Evolutionary conservation across 148 eudicot species (phyloP).

Genomic region (Linanthus parryae): DNA sequence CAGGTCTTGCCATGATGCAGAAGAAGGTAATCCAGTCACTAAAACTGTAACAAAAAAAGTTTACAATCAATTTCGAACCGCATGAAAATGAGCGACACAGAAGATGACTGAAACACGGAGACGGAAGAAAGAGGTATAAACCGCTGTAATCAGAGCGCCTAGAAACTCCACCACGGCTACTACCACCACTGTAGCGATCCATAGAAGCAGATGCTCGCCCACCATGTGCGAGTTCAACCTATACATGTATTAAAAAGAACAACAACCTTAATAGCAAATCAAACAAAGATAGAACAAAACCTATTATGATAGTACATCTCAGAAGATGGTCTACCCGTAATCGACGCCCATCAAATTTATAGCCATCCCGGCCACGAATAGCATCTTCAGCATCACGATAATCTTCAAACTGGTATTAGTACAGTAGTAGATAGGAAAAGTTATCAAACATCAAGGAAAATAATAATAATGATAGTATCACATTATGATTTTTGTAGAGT

Average conservation of each 20-base stretch:
- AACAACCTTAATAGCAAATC: background rate
- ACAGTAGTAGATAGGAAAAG: background rate
- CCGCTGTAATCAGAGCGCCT: constrained; percentile 85
- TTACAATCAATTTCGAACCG: background rate
- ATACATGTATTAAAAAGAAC: constrained; percentile 4
- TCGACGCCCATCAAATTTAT: constrained; percentile 73
- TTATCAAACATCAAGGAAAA: no score
- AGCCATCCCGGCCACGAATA: constrained; percentile 82
- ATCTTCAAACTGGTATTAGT: background rate
- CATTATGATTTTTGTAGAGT: no score
- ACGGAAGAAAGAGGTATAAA: constrained; percentile 11
- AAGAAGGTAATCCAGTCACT: constrained; percentile 77
- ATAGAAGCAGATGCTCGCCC: constrained; percentile 64
- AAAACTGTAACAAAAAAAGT: constrained; percentile 42
- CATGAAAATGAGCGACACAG: background rate
- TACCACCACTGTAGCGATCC: constrained; percentile 55
- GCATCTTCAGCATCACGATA: constrained; percentile 87
- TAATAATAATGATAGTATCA: no score
- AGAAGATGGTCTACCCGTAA: constrained; percentile 46
- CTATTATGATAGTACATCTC: background rate
- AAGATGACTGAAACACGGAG: background rate
- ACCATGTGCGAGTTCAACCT: constrained; percentile 95
- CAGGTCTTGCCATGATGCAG: constrained; percentile 98
- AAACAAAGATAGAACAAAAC: background rate
- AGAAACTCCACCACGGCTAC: constrained; percentile 58